Evolutionary conservation across 2,329 filamentous ascomycete species (phyloP), one percentile per base, ranked within the genome.

Genomic region (Eutypa lata): DNA sequence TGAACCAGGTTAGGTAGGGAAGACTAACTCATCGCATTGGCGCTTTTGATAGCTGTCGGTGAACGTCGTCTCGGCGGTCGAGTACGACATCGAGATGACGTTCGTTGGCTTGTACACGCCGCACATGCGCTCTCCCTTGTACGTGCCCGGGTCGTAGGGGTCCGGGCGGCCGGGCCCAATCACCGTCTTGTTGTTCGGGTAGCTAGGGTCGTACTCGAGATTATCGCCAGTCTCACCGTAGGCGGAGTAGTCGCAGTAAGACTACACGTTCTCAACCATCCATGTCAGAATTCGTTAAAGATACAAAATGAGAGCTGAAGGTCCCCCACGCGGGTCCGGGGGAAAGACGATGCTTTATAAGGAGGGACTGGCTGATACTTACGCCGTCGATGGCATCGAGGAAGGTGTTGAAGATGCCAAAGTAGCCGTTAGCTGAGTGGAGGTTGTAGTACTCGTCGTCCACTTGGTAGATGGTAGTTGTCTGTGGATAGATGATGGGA

Each of bases 51-150:
- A 80, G 52, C 60, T 61, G 11, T 69, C 58, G 1, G 76, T 75
- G 16, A 79, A 67, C 6, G 73, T 73, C 16, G 64, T 63, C 59
- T 80, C 77, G 31, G 74, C 67, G 43, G 72, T 71, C 18, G 76
- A 77, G 55, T 78, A 77, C 0, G 74, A 76, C 33, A 79, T 74
- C 7, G 70, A 73, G 48, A 77, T 71, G 13, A 80, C 77, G 55
- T 80, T 77, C 1, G 77, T 75, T 10, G 76, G 74, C 57, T 75
- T 73, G 64, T 22, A 57, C 14, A 21, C 44, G 37, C 48, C 49
- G 48, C 42, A 56, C 28, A 50, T 50, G 16, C 61, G 56, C 53
- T 69, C 58, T 13, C 75, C 74, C 49, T 75, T 73, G 65, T 80
- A 81, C 14, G 76, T 77, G 18, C 70, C 73, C 18, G 57, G 13